Conservation (phyloP, 2,329 filamentous ascomycete genomes). For the Ceratocystis colombiana region DNA sequence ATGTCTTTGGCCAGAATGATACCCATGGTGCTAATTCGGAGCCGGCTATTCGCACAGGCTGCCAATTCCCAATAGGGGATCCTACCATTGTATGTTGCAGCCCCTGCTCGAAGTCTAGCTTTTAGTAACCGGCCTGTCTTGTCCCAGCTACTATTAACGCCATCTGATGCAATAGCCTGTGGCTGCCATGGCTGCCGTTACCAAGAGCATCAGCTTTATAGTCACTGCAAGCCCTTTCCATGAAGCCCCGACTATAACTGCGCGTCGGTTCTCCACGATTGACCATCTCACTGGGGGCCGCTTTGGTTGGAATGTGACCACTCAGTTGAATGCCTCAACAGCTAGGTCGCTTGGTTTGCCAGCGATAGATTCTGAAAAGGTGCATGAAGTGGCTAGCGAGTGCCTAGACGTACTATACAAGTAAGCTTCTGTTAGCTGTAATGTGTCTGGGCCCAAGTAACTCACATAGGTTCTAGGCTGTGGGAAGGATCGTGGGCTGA, state of each 20-base stretch:
- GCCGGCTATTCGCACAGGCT: slow-evolving; percentile 50
- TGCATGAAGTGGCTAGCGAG: slow-evolving; percentile 51
- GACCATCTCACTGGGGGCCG: slow-evolving; percentile 58
- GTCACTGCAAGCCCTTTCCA: slow-evolving; percentile 60
- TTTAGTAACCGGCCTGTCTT: background rate
- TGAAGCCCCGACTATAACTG: slow-evolving; percentile 58
- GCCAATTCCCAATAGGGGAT: slow-evolving; percentile 64
- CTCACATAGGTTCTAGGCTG: background rate
- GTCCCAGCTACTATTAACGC: background rate
- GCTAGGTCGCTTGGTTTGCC: slow-evolving; percentile 51
- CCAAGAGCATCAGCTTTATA: slow-evolving; percentile 56
- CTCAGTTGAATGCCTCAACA: slow-evolving; percentile 56
- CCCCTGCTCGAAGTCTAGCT: background rate
- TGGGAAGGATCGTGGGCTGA: slow-evolving; percentile 46
- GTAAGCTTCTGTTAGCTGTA: slow-evolving; percentile 29
- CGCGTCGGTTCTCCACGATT: slow-evolving; percentile 53
- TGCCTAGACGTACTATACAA: slow-evolving; percentile 51
- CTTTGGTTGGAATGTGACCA: slow-evolving; percentile 46
- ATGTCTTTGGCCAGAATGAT: slow-evolving; percentile 59
- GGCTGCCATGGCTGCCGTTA: slow-evolving; percentile 57
- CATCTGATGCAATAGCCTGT: slow-evolving; percentile 38
- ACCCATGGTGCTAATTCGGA: slow-evolving; percentile 51
- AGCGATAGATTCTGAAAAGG: slow-evolving; percentile 42
- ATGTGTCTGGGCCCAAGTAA: too few species aligned
- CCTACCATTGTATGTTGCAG: slow-evolving; percentile 36